These are phyloP conservation scores for Inga oerstediana DNA, from an alignment of 306 rosid species.

Conservation along the genomic window DNA sequence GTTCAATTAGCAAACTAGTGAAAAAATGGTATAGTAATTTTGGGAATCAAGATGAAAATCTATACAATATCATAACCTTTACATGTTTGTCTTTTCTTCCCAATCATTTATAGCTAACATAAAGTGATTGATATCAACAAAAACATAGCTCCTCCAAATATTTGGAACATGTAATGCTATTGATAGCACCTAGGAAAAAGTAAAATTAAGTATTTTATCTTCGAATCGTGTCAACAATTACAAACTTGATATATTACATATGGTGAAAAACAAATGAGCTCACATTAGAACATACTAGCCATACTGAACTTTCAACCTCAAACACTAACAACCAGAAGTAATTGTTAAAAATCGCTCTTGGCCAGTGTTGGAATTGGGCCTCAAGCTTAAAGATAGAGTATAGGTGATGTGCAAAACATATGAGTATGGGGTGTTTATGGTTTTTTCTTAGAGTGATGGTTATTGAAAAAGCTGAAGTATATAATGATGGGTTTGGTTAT, in stretches of 20 bases:
- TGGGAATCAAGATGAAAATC: neutral
- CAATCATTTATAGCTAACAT: constrained; percentile 15
- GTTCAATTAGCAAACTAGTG: neutral
- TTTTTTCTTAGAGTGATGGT: too few species aligned
- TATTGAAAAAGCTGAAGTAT: too few species aligned
- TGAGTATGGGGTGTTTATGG: too few species aligned
- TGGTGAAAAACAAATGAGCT: neutral
- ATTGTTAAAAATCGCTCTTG: constrained; percentile 83
- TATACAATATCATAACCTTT: neutral
- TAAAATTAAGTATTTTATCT: neutral
- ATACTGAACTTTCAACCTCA: neutral
- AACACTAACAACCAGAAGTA: constrained; percentile 66
- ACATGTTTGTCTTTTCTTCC: neutral
- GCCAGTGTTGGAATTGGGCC: too few species aligned
- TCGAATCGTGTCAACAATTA: neutral
- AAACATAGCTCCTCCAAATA: constrained; percentile 18
- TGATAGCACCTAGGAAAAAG: neutral
- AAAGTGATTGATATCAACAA: neutral
- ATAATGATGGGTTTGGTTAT: too few species aligned
- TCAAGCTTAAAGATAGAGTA: too few species aligned
- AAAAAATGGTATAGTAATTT: neutral
- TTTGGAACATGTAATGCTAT: constrained; percentile 8
- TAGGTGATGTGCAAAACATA: too few species aligned
- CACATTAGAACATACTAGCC: neutral
- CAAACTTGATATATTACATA: neutral